Evolutionary conservation across 2,329 filamentous ascomycete species (phyloP).

Genomic region (Aspergillus brunneoviolaceus): DNA sequence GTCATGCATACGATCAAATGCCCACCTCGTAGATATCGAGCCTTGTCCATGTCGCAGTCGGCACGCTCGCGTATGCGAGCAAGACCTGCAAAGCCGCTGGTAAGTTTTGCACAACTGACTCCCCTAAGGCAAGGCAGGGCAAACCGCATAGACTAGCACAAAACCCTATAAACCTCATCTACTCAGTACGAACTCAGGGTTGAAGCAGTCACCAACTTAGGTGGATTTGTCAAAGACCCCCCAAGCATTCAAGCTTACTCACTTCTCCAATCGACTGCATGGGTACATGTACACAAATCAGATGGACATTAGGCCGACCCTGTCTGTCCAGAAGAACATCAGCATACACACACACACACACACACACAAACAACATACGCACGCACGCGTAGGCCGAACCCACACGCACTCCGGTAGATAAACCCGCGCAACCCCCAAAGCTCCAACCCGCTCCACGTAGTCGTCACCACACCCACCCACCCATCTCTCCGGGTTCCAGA

Average conservation of each 20-base stretch:
- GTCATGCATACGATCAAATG: background rate
- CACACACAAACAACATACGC: background rate
- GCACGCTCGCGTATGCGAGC: constrained; percentile 2
- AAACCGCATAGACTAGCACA: too few relatives aligned
- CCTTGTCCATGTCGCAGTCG: background rate
- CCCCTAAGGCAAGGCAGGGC: background rate
- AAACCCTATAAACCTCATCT: too few relatives aligned
- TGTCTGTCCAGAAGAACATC: too few relatives aligned
- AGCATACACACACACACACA: too few relatives aligned
- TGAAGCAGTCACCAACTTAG: too few relatives aligned
- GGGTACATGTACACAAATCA: too few relatives aligned
- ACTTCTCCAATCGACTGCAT: background rate
- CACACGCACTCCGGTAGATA: background rate
- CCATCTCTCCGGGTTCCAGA: too few relatives aligned
- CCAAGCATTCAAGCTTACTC: background rate
- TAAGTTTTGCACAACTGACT: background rate
- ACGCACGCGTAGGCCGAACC: background rate
- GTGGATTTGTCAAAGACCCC: background rate
- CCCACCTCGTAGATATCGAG: background rate
- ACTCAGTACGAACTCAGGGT: too few relatives aligned
- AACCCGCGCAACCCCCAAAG: background rate
- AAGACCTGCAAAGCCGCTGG: background rate
- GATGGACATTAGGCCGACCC: too few relatives aligned
- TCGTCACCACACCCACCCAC: background rate
- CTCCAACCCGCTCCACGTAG: background rate